A percentile compares a stretch with the other conserved stretches of the same genome.
Conservation (phyloP, 1,284 basidiomycete genomes). For the Volvariella surrecta region DNA sequence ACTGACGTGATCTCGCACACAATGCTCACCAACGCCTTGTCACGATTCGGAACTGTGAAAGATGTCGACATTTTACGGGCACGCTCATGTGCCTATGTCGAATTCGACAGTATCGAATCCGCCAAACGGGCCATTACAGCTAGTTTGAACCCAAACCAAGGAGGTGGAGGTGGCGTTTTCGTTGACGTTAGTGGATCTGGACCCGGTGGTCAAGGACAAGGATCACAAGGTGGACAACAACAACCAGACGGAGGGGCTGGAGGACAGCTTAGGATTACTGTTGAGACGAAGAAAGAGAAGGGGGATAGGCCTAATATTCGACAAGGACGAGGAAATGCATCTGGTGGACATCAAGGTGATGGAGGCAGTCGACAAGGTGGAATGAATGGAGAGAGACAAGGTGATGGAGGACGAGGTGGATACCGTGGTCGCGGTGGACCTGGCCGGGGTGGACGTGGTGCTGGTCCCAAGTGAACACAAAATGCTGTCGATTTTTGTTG, state of each 20-base stretch:
- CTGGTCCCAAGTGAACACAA: conserved; percentile 10
- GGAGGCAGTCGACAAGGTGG: conserved; percentile 21
- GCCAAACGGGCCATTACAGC: conserved; percentile 82
- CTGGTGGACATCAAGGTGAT: conserved; percentile 27
- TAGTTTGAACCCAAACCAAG: conserved; percentile 54
- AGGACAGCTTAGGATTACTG: conserved; percentile 52
- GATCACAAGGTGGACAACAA: no score
- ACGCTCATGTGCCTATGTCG: conserved; percentile 94
- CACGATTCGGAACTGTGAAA: conserved; percentile 80
- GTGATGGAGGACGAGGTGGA: conserved; percentile 7
- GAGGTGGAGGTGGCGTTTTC: conserved; percentile 85
- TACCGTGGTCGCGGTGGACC: no score
- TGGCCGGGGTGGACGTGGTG: conserved; percentile 12
- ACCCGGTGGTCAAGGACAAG: no score
- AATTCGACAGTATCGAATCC: conserved; percentile 73
- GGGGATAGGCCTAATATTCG: conserved; percentile 56
- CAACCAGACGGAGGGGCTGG: no score
- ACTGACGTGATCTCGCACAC: conserved; percentile 64
- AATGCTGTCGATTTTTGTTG: background rate
- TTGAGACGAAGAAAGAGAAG: conserved; percentile 89
- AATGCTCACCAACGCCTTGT: conserved; percentile 51
- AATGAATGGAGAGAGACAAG: conserved; percentile 6
- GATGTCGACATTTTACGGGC: conserved; percentile 82
- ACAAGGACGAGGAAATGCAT: conserved; percentile 39
- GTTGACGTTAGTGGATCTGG: conserved; percentile 41